Conservation (phyloP, 2,329 filamentous ascomycete species). For the Epichloe glyceriae region DNA sequence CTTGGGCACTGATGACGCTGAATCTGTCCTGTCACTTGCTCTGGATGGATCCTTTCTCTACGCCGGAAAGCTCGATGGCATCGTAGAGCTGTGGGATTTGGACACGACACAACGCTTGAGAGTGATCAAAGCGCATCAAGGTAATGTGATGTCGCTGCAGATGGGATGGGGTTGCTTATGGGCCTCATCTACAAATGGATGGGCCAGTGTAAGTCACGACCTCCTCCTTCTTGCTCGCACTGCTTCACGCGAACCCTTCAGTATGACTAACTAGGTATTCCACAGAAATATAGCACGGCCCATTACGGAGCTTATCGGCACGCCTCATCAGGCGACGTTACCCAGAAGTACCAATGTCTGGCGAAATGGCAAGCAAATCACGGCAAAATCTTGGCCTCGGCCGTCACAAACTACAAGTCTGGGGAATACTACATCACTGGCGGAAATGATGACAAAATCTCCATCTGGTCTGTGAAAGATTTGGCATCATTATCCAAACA, state of each 20-base stretch:
- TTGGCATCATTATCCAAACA: constrained; percentile 16
- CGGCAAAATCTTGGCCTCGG: constrained; percentile 77
- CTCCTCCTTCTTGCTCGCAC: background rate
- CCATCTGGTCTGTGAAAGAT: constrained; percentile 67
- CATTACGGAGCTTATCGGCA: constrained; percentile 46
- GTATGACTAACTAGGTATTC: constrained; percentile 2
- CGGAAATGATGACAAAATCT: constrained; percentile 80
- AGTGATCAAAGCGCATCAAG: constrained; percentile 67
- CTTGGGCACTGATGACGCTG: constrained; percentile 46
- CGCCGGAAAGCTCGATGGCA: constrained; percentile 72
- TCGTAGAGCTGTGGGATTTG: constrained; percentile 92
- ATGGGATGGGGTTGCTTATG: constrained; percentile 78
- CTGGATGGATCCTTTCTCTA: constrained; percentile 89
- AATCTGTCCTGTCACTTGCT: constrained; percentile 62
- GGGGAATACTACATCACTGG: constrained; percentile 86
- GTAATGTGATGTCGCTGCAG: constrained; percentile 75
- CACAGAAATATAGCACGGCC: constrained; percentile 52
- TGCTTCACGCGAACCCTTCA: background rate
- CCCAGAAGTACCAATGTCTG: constrained; percentile 71
- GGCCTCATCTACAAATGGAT: constrained; percentile 81
- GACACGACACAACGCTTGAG: constrained; percentile 85
- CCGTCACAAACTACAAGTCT: constrained; percentile 54
- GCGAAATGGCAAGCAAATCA: constrained; percentile 72
- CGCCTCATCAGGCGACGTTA: constrained; percentile 39
- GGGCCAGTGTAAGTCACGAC: constrained; percentile 52